Conservation (phyloP, 2,329 filamentous ascomycete species). For the Zymoseptoria ardabiliae region DNA sequence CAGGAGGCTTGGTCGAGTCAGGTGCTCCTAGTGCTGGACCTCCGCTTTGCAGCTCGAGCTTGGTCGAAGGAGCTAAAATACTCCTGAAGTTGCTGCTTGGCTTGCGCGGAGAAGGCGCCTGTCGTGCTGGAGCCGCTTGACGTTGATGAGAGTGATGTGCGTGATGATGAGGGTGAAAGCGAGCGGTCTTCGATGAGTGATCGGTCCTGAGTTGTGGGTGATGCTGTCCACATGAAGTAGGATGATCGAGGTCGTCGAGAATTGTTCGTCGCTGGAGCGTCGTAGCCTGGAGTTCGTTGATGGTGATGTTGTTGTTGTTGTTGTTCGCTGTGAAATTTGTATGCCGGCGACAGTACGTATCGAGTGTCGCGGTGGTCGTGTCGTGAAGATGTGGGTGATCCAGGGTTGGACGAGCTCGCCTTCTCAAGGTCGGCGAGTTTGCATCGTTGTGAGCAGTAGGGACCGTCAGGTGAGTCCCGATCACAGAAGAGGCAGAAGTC, state of each 20-base stretch:
- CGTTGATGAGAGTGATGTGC: constrained; percentile 76
- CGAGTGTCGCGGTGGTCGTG: constrained; percentile 6
- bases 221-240: constrained; percentile 14
- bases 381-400: constrained; percentile 38
- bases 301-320: constrained; percentile 16
- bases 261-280: constrained; percentile 5
- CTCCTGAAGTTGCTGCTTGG: constrained; percentile 71
- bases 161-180: constrained; percentile 61
- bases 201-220: constrained; percentile 5
- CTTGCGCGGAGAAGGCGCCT: constrained; percentile 60
- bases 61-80: constrained; percentile 89
- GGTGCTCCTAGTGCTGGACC: constrained; percentile 23
- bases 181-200: constrained; percentile 29
- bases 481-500: constrained; percentile 95
- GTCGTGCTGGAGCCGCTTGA: constrained; percentile 24
- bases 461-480: constrained; percentile 71
- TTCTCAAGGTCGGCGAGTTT: constrained; percentile 81
- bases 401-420: constrained; percentile 38
- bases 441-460: constrained; percentile 91
- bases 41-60: constrained; percentile 53
- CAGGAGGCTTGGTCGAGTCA: not conserved
- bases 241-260: constrained; percentile 15
- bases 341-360: constrained; percentile 28
- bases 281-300: constrained; percentile 6
- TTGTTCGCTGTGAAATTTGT: constrained; percentile 41